Base-by-base conservation (phyloP, 2,329 filamentous ascomycete species). In the Botrytis elliptica region DNA sequence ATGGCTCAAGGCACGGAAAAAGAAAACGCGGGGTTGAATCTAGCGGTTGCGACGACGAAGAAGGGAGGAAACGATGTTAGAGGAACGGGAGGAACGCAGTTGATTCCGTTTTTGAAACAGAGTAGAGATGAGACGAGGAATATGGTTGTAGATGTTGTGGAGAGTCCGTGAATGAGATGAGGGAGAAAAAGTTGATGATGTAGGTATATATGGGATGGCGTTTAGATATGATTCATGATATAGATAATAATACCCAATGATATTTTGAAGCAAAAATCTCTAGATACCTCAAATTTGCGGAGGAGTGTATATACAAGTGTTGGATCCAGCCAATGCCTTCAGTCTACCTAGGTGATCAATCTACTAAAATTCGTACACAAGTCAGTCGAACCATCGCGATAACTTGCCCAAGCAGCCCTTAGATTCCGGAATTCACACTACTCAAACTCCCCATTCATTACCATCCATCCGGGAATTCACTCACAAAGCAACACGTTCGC, bases 81-180 rank as follows among this genome's bases (percentile, higher is more conserved):
- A 0, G 95, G 95, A 0, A 98, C 95, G 0, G 95, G 95, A 3
- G 95, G 95, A 0, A 98, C 95, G 0, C 90, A 91, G 0, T 83
- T 98, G 70, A 92, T 98, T 73, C 93, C 95, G 0, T 98, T 98
- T 82, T 82, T 98, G 76, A 97, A 94, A 82, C 93, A 97, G 83
- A 91, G 93, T 5, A 86, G 95, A 29, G 93, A 98, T 80, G 95
- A 97, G 85, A 98, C 95, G 0, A 89, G 88, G 52, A 74, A 75
- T 2, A 76, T 77, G n/a, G 74, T 57, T 18, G 71, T 72, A 20
- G 38, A 46, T 22, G 33, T 72, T 1, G 63, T 68, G 29, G 38
- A 36, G n/a, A 57, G 49, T 36, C 49, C 66, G 29, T 68, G 46
- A 36, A 29, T 68, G 3, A 46, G 33, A 46, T 46, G 44, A 22